phyloP scores from a whole-genome alignment of 495 filamentous ascomycete genomes.

The Sordaria brevicollis region DNA sequence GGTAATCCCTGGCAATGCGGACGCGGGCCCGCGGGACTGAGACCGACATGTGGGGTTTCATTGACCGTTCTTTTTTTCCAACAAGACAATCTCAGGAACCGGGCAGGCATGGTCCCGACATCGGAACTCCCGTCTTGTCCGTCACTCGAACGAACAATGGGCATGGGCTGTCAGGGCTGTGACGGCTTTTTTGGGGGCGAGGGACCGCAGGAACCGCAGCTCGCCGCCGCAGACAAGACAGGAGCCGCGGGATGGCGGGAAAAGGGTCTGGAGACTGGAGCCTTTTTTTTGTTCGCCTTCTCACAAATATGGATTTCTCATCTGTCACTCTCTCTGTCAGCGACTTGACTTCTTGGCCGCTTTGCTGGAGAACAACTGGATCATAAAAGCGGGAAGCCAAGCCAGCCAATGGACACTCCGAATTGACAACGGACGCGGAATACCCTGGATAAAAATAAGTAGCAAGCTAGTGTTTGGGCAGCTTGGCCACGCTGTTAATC shows the following conservation, averaged over 20 bases:
- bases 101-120: constrained; percentile 14
- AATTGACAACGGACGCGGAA: too few relatives aligned
- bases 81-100: constrained; percentile 8
- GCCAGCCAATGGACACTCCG: background rate
- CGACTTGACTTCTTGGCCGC: background rate
- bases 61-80: background rate
- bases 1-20: constrained; percentile 13
- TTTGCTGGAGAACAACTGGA: background rate
- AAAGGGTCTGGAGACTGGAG: background rate
- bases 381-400: background rate
- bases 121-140: too few relatives aligned
- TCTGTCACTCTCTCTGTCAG: too few relatives aligned
- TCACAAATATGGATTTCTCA: too few relatives aligned
- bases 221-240: too few relatives aligned
- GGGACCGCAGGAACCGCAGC: background rate
- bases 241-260: background rate
- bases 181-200: background rate
- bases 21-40: constrained; percentile 1
- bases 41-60: background rate
- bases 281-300: background rate
- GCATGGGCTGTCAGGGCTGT: too few relatives aligned
- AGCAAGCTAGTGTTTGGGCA: background rate
- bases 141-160: constrained; percentile 1
- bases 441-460: background rate
- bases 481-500: background rate